A percentile compares a stretch with the other conserved stretches of the same genome.
Conservation (phyloP, 2,329 filamentous ascomycete species). For the Lasiodiplodia theobromae region DNA sequence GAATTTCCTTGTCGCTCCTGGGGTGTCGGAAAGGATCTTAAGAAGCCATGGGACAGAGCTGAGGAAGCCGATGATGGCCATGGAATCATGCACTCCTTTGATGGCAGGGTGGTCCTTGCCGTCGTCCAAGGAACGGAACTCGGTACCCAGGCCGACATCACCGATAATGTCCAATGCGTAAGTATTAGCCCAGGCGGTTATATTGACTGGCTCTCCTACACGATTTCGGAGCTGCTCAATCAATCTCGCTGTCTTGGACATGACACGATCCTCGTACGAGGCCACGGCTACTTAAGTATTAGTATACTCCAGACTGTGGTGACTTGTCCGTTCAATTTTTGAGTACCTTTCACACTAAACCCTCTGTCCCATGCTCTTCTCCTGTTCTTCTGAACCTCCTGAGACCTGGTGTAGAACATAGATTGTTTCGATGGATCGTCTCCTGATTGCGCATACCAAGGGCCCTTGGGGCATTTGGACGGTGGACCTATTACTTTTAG, state of each 20-base stretch:
- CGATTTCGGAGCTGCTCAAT: constrained; percentile 39
- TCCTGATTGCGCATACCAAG: constrained; percentile 9
- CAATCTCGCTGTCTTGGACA: constrained; percentile 39
- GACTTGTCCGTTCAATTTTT: neutral
- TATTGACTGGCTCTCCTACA: constrained; percentile 34
- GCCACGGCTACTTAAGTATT: constrained; percentile 33
- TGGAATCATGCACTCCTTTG: constrained; percentile 44
- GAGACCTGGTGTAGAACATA: constrained; percentile 39
- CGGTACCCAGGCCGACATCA: constrained; percentile 52
- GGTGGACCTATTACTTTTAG: constrained; percentile 42
- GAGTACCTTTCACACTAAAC: constrained; percentile 38
- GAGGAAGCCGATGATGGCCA: constrained; percentile 44
- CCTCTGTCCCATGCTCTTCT: constrained; percentile 45
- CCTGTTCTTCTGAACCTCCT: constrained; percentile 40
- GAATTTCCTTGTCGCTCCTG: constrained; percentile 39
- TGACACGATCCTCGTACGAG: constrained; percentile 43
- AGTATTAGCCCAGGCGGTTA: constrained; percentile 47
- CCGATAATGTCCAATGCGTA: constrained; percentile 60
- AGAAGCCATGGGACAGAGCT: constrained; percentile 47
- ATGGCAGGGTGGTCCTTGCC: constrained; percentile 43
- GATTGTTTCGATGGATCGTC: constrained; percentile 36
- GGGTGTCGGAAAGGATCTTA: constrained; percentile 41
- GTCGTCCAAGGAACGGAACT: constrained; percentile 47
- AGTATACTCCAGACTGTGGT: neutral
- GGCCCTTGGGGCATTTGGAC: constrained; percentile 46